A percentile compares a stretch with the other conserved stretches of the same genome.
Conservation (phyloP, 179 eudicot genomes). For the Beta lomatogona region DNA sequence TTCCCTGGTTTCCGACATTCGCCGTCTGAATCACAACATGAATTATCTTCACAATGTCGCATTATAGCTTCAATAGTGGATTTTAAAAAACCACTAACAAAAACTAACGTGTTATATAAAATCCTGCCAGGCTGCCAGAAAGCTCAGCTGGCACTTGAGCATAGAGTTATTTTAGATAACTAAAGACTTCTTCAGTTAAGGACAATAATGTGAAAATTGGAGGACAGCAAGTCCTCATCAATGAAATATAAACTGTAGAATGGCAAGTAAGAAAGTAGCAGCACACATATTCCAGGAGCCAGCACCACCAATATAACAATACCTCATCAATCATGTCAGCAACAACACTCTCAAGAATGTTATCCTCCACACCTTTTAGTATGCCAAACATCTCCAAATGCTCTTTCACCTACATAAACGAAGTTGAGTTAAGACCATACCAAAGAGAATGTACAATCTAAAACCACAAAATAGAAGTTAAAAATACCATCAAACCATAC, state of each 20-base stretch:
- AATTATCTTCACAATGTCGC: background rate
- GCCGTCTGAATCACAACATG: background rate
- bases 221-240: background rate
- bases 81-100: background rate
- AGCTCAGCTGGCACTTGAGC: background rate
- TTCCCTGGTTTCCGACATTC: background rate
- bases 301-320: background rate
- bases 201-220: background rate
- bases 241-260: background rate
- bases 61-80: background rate
- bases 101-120: background rate
- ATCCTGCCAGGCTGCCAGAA: constrained; percentile 4
- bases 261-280: background rate
- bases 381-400: constrained; percentile 92
- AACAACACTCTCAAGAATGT: constrained; percentile 58
- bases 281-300: background rate
- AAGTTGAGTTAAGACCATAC: constrained; percentile 18
- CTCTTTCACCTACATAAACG: constrained; percentile 79
- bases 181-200: background rate
- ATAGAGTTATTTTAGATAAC: background rate
- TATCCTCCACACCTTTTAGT: constrained; percentile 84
- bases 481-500: background rate
- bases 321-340: constrained; percentile 90
- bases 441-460: background rate
- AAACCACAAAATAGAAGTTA: background rate